These are phyloP conservation scores for Corylus avellana DNA, from an alignment of 306 rosid genomes.

Conservation along the genomic window DNA sequence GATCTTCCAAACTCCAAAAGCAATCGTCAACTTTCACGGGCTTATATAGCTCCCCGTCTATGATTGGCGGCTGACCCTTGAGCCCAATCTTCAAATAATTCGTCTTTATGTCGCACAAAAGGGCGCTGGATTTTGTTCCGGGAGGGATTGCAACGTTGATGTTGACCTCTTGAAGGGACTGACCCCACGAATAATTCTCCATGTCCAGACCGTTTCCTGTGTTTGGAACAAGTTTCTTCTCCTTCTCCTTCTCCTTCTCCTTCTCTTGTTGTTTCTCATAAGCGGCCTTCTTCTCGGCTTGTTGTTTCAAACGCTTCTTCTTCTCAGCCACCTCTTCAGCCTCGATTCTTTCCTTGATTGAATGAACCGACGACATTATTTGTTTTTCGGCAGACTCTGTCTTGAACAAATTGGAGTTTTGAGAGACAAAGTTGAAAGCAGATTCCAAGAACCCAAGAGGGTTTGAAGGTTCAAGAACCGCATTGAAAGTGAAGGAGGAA, in stretches of 20 bases:
- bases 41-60: conserved; percentile 14
- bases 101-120: too few species aligned
- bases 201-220: too few species aligned
- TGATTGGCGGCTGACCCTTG: conserved; percentile 15
- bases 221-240: neutral
- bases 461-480: conserved; percentile 14
- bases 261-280: neutral
- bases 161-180: too few species aligned
- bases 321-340: neutral
- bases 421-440: conserved; percentile 4
- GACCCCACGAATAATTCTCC: too few species aligned
- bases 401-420: conserved; percentile 3
- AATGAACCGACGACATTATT: conserved; percentile 7
- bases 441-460: conserved; percentile 12
- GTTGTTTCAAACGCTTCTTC: neutral
- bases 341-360: neutral
- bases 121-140: too few species aligned
- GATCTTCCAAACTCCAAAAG: conserved; percentile 16
- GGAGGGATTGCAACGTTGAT: too few species aligned
- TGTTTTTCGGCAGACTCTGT: conserved; percentile 16
- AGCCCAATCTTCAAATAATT: conserved; percentile 11
- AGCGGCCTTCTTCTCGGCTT: neutral
- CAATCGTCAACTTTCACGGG: conserved; percentile 1
- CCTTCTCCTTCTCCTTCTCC: neutral
- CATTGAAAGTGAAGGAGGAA: conserved; percentile 14